phyloP scores from a whole-genome alignment of 805 yeast species.

The Saturnispora dispora region DNA sequence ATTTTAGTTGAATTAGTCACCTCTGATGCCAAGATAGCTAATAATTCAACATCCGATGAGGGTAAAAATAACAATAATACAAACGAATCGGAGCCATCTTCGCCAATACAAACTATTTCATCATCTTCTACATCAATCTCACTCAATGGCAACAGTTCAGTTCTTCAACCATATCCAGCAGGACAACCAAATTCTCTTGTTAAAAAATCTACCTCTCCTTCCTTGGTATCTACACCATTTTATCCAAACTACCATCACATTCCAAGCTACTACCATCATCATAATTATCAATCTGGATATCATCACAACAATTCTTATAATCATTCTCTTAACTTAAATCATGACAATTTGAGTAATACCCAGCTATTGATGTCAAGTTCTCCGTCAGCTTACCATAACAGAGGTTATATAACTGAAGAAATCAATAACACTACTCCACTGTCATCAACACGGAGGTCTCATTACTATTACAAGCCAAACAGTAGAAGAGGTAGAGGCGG shows the following conservation, averaged over 20 bases:
- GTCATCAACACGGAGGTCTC: conserved; percentile 22
- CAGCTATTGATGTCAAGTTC: conserved; percentile 9
- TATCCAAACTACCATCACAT: conserved; percentile 3
- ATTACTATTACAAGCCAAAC: conserved; percentile 19
- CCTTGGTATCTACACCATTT: background rate
- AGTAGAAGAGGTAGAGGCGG: conserved; percentile 12
- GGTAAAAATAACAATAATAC: conserved; percentile 8
- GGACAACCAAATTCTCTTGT: background rate
- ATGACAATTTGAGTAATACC: background rate
- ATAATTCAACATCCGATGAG: conserved; percentile 7
- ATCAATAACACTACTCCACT: conserved; percentile 2
- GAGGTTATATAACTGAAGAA: background rate
- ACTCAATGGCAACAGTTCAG: conserved; percentile 5
- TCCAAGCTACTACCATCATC: conserved; percentile 1
- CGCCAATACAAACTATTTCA: conserved; percentile 18
- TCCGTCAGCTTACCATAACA: conserved; percentile 4
- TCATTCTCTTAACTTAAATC: conserved; percentile 5
- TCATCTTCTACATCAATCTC: conserved; percentile 14
- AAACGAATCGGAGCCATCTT: conserved; percentile 12
- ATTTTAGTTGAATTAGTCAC: conserved; percentile 42
- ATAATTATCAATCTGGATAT: conserved; percentile 6
- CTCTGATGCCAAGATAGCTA: conserved; percentile 35
- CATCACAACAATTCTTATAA: conserved; percentile 5
- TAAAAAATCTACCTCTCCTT: conserved; percentile 8
- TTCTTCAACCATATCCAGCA: conserved; percentile 10